phyloP scores from a whole-genome alignment of 2,329 filamentous ascomycete species.

The Arthroderma uncinatum region DNA sequence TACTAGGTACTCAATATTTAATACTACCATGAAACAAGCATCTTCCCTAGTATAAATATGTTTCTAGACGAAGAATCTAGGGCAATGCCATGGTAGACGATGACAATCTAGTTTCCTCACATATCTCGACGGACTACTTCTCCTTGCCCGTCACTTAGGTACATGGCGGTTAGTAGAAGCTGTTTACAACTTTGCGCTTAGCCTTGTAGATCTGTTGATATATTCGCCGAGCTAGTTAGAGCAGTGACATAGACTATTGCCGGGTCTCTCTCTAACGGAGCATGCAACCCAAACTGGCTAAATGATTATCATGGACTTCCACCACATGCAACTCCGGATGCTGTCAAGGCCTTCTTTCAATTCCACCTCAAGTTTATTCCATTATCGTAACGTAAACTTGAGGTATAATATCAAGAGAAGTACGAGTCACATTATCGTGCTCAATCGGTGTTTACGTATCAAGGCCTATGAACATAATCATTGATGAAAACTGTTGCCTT shows the following conservation, averaged over 20 bases:
- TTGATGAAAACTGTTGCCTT: slow-evolving; percentile 17
- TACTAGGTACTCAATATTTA: background rate
- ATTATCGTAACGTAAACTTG: background rate
- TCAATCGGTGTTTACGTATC: slow-evolving; percentile 24
- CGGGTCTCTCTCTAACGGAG: slow-evolving; percentile 14
- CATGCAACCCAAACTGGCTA: slow-evolving; percentile 16
- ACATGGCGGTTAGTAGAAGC: no score
- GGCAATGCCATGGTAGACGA: background rate
- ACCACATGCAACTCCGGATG: slow-evolving; percentile 10
- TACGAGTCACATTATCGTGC: slow-evolving; percentile 14
- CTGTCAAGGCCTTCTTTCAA: slow-evolving; percentile 15
- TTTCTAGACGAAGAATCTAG: background rate
- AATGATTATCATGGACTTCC: slow-evolving; percentile 18
- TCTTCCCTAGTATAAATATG: background rate
- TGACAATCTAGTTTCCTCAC: no score
- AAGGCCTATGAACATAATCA: slow-evolving; percentile 25
- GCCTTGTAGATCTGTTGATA: slow-evolving; percentile 17
- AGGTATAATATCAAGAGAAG: background rate
- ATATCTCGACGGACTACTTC: no score
- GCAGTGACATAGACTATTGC: slow-evolving; percentile 17
- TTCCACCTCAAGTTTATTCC: slow-evolving; percentile 17
- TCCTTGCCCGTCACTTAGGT: background rate
- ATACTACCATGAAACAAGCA: background rate
- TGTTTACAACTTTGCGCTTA: slow-evolving; percentile 12
- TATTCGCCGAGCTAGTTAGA: slow-evolving; percentile 13